Evolutionary conservation across 1,284 basidiomycete genomes (phyloP).

Genomic region (Trametes pubescens): DNA sequence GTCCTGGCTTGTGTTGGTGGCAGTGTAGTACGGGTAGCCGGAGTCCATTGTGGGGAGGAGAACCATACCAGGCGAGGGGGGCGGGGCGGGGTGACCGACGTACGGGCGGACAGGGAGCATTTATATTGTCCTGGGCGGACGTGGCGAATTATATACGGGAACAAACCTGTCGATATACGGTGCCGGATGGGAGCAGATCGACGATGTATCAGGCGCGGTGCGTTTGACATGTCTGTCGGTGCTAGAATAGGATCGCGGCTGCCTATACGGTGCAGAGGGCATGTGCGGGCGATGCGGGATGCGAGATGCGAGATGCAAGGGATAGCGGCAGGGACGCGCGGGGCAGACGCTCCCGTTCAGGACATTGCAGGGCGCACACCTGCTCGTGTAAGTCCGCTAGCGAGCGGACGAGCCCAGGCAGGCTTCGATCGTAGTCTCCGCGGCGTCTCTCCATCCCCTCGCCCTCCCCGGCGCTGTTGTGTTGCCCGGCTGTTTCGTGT

Average conservation of each 20-base stretch:
- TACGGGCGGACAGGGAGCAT: constrained; percentile 13
- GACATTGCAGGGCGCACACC: constrained; percentile 7
- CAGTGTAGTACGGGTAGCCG: constrained; percentile 28
- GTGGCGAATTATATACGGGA: constrained; percentile 20
- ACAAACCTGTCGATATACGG: constrained; percentile 30
- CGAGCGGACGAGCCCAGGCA: constrained; percentile 14
- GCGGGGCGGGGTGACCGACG: constrained; percentile 10
- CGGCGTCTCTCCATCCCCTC: constrained; percentile 21
- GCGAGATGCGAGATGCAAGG: constrained; percentile 17
- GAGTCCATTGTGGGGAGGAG: constrained; percentile 31
- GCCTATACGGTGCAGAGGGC: constrained; percentile 19
- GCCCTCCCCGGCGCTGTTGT: not conserved
- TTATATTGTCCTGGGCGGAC: constrained; percentile 21
- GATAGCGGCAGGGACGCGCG: constrained; percentile 20
- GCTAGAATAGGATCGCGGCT: constrained; percentile 21
- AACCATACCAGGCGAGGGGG: constrained; percentile 23
- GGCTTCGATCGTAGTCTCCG: constrained; percentile 27
- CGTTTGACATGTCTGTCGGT: constrained; percentile 29
- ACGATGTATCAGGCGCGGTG: constrained; percentile 33
- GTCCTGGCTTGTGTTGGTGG: constrained; percentile 22
- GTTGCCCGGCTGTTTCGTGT: not conserved
- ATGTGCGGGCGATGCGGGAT: constrained; percentile 22
- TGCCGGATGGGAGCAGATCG: constrained; percentile 35
- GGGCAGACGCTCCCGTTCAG: constrained; percentile 18
- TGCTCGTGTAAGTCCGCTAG: constrained; percentile 8